A percentile compares a stretch with the other conserved stretches of the same genome.
phyloP scores from a whole-genome alignment of 2,329 filamentous ascomycete species.

The Nigrospora osmanthi region DNA sequence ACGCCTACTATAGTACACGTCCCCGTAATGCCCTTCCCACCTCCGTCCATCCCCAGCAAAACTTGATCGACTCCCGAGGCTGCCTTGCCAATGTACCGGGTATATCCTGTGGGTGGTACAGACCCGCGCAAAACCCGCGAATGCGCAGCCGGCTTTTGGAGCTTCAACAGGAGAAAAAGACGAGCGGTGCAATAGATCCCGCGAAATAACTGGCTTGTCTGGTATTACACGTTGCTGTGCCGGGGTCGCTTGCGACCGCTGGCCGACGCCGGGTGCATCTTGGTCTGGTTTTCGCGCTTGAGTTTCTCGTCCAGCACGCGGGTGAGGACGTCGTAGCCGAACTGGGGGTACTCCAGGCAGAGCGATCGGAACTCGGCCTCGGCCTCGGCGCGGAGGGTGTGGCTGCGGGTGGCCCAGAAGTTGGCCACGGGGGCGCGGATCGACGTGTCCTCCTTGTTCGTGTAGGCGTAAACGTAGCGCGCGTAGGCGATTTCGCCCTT shows the following conservation, averaged over 20 bases:
- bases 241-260: conserved; percentile 50
- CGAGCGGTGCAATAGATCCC: not conserved
- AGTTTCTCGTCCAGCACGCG: conserved; percentile 60
- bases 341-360: conserved; percentile 85
- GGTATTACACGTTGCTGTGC: conserved; percentile 33
- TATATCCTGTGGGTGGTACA: too few relatives aligned
- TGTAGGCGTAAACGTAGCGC: conserved; percentile 80
- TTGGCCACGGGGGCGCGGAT: conserved; percentile 80
- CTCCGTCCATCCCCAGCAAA: too few relatives aligned
- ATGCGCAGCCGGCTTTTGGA: too few relatives aligned
- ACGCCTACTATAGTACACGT: too few relatives aligned
- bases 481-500: conserved; percentile 89
- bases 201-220: not conserved
- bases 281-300: conserved; percentile 54
- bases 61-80: too few relatives aligned
- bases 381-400: conserved; percentile 77
- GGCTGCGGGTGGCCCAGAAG: conserved; percentile 79
- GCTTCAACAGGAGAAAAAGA: too few relatives aligned
- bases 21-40: too few relatives aligned
- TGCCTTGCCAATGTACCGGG: too few relatives aligned
- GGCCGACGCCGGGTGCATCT: conserved; percentile 41
- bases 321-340: conserved; percentile 82
- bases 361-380: conserved; percentile 77
- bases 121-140: too few relatives aligned
- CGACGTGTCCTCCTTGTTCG: conserved; percentile 56